Base-by-base conservation (phyloP, 345 rosid species). In the Kandelia obovata region DNA sequence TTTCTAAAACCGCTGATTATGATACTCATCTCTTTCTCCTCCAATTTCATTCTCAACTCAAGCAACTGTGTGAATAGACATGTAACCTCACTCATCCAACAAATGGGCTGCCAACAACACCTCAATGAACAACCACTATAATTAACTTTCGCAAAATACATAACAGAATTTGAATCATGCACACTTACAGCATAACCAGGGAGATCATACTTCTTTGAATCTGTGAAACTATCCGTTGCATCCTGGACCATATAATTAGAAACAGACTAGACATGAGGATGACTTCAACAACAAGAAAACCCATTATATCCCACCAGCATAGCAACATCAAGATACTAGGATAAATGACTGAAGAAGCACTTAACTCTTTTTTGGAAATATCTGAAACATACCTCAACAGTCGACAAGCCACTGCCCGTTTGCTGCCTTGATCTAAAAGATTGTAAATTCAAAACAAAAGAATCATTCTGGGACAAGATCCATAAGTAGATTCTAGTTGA, bases 141-240 rank as follows among this genome's bases (percentile, higher is more conserved):
- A 26, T 32, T 17, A 66, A 61, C 8, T 46, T 39, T 15, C 53
- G 17, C 23, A 5, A 5, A 37, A 53, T 34, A 16, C 9, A 30
- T 55, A n/a, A 20, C 20, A 21, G 34, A 53, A 69, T 30, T 47
- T 43, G 53, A 56, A 27, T 7, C 37, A 51, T 4, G 20, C 60
- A 51, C 74, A 82, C 96, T 82, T 78, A 90, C 96, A 67, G 94
- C 96, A 81, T 77, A 89, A 62, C 94, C 83, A 31, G 94, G 96
- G 74, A 90, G 88, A 74, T 86, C 92, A 34, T 77, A 82, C 77
- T 70, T 88, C 83, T 83, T 88, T n/a, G 86, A 70, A 70, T 73
- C 86, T 5, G 64, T 53, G 20, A 67, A 72, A 62, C 65, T 69
- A 76, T 80, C 80, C 25, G 81, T 43, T 21, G 53, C 59, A 58